Evolutionary conservation across 352 stramenopile genomes (phyloP), one percentile per base, ranked within the genome.

Genomic region (Globisporangium parvum): DNA sequence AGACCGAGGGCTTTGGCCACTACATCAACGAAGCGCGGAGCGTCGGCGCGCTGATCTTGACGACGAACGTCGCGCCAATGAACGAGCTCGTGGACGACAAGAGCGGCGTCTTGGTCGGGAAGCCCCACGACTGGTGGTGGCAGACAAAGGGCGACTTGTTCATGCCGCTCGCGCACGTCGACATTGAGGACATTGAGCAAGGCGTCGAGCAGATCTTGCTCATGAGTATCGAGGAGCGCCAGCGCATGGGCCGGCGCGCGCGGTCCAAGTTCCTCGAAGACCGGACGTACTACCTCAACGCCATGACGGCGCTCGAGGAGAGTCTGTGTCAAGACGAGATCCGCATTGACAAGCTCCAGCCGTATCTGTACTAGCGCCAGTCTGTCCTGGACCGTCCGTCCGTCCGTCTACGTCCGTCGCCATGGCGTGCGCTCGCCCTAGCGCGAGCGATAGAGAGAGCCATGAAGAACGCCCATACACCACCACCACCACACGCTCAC

Each of bases 21-120:
- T 91, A 91, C 52, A 91, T 94, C 60, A 94, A 94, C 55, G 77
- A 92, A 57, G 84, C 84, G 18, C 79, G 84, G 26, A 89, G 81
- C 53, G 71, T 76, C 11, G 81, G 77, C 12, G 84, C 80, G 17
- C 65, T 94, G 5, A 81, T 88, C 47, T 31, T 94, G 47, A 91
- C 84, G 37, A 86, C 79, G 21, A 75, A 94, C 57, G 84, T 88
- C 24, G 69, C 79, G 15, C 81, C 84, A 5, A 94, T 92, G 84
- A 94, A 94, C 60, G 84, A 94, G 55, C 70, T 94, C 14, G 72
- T 94, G 47, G 84, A 92, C 56, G 64, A 75, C 18, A 58, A 72
- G 48, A 88, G 70, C 47, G 84, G 84, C 28, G 77, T 94, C 46
- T 69, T 94, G 2, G 70, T 92, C 50, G 77, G 79, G 41, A 47